Conservation (phyloP, 2,329 filamentous ascomycete genomes). For the Diaporthe destruens region DNA sequence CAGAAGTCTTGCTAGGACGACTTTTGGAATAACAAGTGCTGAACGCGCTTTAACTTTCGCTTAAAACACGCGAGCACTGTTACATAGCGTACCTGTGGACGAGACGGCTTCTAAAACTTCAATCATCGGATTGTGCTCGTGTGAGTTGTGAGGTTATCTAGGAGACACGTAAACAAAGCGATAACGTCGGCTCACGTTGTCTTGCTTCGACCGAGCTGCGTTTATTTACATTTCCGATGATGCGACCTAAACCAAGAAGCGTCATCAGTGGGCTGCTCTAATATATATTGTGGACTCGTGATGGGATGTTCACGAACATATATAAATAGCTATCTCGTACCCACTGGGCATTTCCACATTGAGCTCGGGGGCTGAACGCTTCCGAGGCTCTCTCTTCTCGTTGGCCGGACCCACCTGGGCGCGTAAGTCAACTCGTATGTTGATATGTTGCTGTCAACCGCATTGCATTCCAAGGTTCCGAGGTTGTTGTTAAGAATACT, state of each 20-base stretch:
- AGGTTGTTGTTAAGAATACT: neutral
- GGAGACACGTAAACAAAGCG: neutral
- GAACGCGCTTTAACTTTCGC: constrained; percentile 1
- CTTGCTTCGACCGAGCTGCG: neutral
- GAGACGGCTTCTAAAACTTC: neutral
- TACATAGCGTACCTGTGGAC: neutral
- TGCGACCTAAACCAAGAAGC: neutral
- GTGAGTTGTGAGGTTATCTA: neutral
- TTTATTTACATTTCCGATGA: neutral
- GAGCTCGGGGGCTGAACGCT: neutral
- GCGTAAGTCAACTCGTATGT: neutral
- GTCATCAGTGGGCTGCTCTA: neutral
- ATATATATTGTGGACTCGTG: constrained; percentile 9
- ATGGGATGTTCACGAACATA: neutral
- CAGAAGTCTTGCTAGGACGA: neutral
- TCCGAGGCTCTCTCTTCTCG: neutral
- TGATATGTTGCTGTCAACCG: neutral
- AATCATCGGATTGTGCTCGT: too few relatives aligned
- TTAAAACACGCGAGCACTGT: neutral
- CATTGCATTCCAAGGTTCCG: neutral
- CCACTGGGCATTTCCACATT: neutral
- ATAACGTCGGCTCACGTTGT: neutral
- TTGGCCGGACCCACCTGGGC: neutral
- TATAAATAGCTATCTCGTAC: constrained; percentile 2
- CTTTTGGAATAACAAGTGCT: neutral